Evolutionary conservation across 2,329 filamentous ascomycete genomes (phyloP).

Genomic region (Pyrenochaeta sp.): DNA sequence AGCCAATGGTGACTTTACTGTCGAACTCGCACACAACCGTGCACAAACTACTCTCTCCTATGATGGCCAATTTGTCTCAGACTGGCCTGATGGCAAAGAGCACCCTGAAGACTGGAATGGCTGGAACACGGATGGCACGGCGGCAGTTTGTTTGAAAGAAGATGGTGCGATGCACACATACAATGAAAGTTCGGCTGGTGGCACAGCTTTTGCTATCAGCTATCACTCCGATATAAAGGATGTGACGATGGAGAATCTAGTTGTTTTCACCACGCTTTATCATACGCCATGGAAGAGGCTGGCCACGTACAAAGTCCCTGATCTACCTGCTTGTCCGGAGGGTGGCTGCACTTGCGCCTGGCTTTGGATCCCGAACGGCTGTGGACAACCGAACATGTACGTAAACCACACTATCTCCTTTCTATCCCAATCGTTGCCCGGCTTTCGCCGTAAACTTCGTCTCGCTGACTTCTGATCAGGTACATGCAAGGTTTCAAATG

Average conservation of each 20-base stretch:
- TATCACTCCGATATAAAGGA: slow-evolving; percentile 58
- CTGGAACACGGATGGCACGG: slow-evolving; percentile 38
- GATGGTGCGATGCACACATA: slow-evolving; percentile 60
- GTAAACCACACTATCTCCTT: not conserved
- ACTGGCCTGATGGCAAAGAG: slow-evolving; percentile 59
- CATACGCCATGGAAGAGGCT: slow-evolving; percentile 52
- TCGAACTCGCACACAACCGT: slow-evolving; percentile 61
- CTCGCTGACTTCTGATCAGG: slow-evolving; percentile 10
- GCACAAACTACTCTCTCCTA: slow-evolving; percentile 59
- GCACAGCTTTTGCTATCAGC: slow-evolving; percentile 61
- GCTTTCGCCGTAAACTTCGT: not conserved
- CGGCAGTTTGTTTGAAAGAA: slow-evolving; percentile 46
- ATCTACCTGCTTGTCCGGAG: slow-evolving; percentile 49
- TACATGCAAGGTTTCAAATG: slow-evolving; percentile 63
- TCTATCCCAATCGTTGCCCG: not conserved
- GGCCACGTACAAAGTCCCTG: slow-evolving; percentile 50
- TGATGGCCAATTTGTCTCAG: slow-evolving; percentile 47
- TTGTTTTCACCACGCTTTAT: slow-evolving; percentile 57
- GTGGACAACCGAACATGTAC: slow-evolving; percentile 51
- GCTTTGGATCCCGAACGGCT: slow-evolving; percentile 53
- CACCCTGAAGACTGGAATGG: slow-evolving; percentile 59
- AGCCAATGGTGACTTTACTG: slow-evolving; percentile 58
- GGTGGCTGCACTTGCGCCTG: slow-evolving; percentile 54
- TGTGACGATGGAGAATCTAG: slow-evolving; percentile 62
- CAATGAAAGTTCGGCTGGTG: slow-evolving; percentile 55